Evolutionary conservation across 106 monocot species (phyloP), one percentile per base, ranked within the genome.

Genomic region (Platanthera guangdongensis): DNA sequence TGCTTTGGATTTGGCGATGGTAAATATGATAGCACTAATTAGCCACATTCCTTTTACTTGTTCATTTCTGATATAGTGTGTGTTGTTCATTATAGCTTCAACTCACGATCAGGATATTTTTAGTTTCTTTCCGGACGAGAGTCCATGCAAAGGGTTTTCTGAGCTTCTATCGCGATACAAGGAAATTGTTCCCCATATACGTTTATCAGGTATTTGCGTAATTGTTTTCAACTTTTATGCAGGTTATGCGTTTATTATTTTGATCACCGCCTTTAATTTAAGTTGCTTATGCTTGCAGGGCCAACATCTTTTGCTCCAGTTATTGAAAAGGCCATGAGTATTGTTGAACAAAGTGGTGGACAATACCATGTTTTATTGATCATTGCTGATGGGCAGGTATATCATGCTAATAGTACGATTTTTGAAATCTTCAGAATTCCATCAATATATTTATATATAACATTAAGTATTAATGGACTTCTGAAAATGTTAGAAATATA

Each of bases 1-100:
- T 94, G 94, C 70, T 94, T 83, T 78, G 94, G 94, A 13, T 94
- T 90, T 75, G 94, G 90, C n/a, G 94, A 94, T 82, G 90, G 94
- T 94, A 84, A 73, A 3, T 72, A 72, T 15, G 9, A 51, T 72
- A 8, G 49, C 21, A 50, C 51, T 72, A 15, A 6, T 48, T 47
- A 46, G 25, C 46, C n/a, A 48, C 47, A 70, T 15, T 3, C 47
- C 46, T 70, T 48, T 70, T 46, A 70, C 47, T 70, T 67, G 3
- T 67, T 70, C 70, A 46, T 47, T 48, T 16, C 47, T 15, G 3
- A 70, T 15, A 12, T 47, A 47, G 16, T n/a, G 47, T 9, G 12
- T 53, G 3, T 71, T 10, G 13, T 78, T 76, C 32, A 32, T 65
- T 82, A 28, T 86, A 91, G 90, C 82, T 46, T 77, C 90, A 15